Conservation (phyloP, 2,329 filamentous ascomycete species). For the Tolypocladium capitatum region DNA sequence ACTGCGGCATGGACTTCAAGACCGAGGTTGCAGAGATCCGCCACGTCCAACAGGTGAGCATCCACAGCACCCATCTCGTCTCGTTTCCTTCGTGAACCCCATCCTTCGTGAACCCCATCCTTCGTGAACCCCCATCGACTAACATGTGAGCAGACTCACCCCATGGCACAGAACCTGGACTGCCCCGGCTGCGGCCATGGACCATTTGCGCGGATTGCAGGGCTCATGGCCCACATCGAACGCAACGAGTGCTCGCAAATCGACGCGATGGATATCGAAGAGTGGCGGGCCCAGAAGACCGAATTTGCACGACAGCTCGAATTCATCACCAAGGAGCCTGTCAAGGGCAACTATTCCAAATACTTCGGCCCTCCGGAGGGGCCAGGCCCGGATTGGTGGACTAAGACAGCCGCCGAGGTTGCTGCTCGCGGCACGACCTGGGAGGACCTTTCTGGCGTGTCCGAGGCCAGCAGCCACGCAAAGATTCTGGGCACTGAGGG, state of each 20-base stretch:
- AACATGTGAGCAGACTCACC: constrained; percentile 1
- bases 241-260: constrained; percentile 24
- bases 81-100: too few relatives aligned
- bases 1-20: constrained; percentile 24
- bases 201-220: constrained; percentile 22
- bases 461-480: not conserved
- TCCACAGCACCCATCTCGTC: not conserved
- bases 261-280: constrained; percentile 16
- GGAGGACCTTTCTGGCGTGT: not conserved
- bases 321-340: constrained; percentile 10
- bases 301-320: constrained; percentile 20
- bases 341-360: constrained; percentile 14
- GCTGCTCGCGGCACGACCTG: not conserved
- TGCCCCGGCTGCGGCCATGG: constrained; percentile 32
- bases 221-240: constrained; percentile 34
- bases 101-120: too few relatives aligned
- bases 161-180: constrained; percentile 23
- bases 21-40: constrained; percentile 15
- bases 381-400: not conserved
- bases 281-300: constrained; percentile 22
- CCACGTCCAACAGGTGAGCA: constrained; percentile 23
- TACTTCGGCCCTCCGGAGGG: constrained; percentile 8
- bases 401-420: not conserved
- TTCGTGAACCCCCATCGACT: not conserved
- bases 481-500: not conserved